Evolutionary conservation across 768 basidiomycete species (phyloP).

Genomic region (Daedaleopsis nitida): DNA sequence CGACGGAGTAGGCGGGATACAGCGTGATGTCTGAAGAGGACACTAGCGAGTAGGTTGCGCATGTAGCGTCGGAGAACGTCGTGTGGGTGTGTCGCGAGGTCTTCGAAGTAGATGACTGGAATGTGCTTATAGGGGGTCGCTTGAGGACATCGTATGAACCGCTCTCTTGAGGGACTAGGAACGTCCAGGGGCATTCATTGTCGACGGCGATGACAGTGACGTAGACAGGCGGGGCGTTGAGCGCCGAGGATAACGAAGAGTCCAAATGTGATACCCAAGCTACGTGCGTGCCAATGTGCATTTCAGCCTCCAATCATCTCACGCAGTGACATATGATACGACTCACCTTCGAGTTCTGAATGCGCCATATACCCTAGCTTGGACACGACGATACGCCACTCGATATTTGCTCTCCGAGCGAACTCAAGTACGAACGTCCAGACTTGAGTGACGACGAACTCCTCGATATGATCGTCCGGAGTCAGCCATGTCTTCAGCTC

Average conservation of each 20-base stretch:
- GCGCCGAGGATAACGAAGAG: constrained; percentile 37
- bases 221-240: constrained; percentile 54
- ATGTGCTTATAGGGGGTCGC: not conserved
- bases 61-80: constrained; percentile 17
- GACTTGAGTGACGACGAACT: constrained; percentile 56
- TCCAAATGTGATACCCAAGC: constrained; percentile 67
- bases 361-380: constrained; percentile 64
- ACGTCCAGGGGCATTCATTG: constrained; percentile 58
- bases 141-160: not conserved
- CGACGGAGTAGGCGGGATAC: constrained; percentile 9
- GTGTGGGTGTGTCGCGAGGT: constrained; percentile 8
- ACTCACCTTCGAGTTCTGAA: constrained; percentile 67
- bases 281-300: constrained; percentile 30
- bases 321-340: constrained; percentile 1
- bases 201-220: constrained; percentile 65
- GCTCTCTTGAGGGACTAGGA: constrained; percentile 39
- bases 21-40: constrained; percentile 25
- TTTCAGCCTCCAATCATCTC: not conserved
- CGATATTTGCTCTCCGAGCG: constrained; percentile 65
- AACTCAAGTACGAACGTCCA: constrained; percentile 72
- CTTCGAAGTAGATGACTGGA: not conserved
- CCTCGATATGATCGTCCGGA: constrained; percentile 43
- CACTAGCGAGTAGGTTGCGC: constrained; percentile 50
- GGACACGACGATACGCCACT: constrained; percentile 79
- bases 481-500: constrained; percentile 69